phyloP scores from a whole-genome alignment of 495 filamentous ascomycete species.

The Cercophora samala region DNA sequence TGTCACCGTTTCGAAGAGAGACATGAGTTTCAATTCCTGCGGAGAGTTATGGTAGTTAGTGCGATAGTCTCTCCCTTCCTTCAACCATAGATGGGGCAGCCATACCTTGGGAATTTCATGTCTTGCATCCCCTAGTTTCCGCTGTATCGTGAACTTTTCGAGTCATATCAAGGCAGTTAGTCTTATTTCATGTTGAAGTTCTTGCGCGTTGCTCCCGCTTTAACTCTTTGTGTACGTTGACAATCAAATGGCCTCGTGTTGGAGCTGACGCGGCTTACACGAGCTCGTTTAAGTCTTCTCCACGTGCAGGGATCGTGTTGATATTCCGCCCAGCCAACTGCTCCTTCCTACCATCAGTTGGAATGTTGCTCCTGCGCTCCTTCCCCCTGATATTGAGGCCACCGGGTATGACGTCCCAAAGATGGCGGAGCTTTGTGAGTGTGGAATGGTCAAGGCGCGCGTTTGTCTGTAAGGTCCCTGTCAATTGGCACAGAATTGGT shows the following conservation, averaged over 20 bases:
- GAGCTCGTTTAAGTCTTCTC: background rate
- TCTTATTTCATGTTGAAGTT: background rate
- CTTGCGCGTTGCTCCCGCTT: no score
- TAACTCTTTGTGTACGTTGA: no score
- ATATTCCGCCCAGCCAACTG: background rate
- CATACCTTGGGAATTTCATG: background rate
- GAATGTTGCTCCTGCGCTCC: background rate
- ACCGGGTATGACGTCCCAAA: background rate
- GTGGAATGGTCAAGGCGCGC: constrained; percentile 2
- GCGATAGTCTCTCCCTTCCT: background rate
- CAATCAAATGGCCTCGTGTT: background rate
- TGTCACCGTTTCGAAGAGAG: background rate
- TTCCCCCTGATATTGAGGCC: background rate
- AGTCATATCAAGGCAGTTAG: background rate
- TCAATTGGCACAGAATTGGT: background rate
- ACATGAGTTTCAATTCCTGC: background rate
- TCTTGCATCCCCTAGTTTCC: background rate
- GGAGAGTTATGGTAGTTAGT: background rate
- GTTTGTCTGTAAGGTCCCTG: background rate
- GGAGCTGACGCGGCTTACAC: background rate
- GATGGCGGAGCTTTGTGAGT: background rate
- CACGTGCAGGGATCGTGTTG: background rate
- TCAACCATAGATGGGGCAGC: background rate
- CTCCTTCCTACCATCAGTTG: background rate
- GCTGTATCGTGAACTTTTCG: background rate